Evolutionary conservation across 768 basidiomycete species (phyloP).

Genomic region (Tylopilus rubrobrunneus): DNA sequence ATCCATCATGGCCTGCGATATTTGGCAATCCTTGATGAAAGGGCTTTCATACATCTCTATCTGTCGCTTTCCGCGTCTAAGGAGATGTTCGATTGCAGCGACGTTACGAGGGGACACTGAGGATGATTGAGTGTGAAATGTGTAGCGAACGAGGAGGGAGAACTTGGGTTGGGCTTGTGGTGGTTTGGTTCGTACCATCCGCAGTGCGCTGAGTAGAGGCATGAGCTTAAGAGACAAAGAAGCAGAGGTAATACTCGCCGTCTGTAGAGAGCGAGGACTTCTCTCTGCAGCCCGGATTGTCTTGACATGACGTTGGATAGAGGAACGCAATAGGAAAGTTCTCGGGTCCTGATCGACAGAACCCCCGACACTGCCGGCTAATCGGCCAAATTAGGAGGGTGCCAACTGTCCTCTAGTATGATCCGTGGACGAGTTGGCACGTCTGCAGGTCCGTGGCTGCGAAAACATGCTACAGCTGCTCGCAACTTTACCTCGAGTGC

Average conservation of each 20-base stretch:
- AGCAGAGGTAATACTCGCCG: slow-evolving; percentile 35
- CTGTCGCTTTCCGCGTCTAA: slow-evolving; percentile 66
- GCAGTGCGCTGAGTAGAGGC: slow-evolving; percentile 55
- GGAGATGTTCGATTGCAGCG: slow-evolving; percentile 66
- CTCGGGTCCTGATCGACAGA: slow-evolving; percentile 4
- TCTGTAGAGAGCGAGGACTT: slow-evolving; percentile 51
- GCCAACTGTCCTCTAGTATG: slow-evolving; percentile 12
- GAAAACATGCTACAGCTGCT: not conserved
- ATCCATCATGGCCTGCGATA: slow-evolving; percentile 64
- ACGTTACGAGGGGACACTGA: slow-evolving; percentile 63
- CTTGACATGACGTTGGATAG: not conserved
- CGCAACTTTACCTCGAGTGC: slow-evolving; percentile 14
- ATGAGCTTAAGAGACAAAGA: slow-evolving; percentile 4
- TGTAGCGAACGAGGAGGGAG: slow-evolving; percentile 61
- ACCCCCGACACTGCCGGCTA: slow-evolving; percentile 24
- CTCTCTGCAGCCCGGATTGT: slow-evolving; percentile 49
- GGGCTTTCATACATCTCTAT: slow-evolving; percentile 65
- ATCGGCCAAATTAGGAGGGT: slow-evolving; percentile 1
- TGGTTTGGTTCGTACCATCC: slow-evolving; percentile 72
- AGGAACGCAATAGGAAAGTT: not conserved
- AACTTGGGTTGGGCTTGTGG: slow-evolving; percentile 57
- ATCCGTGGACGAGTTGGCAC: slow-evolving; percentile 10
- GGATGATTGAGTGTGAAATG: slow-evolving; percentile 61
- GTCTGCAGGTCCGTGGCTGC: slow-evolving; percentile 10
- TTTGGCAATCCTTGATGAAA: slow-evolving; percentile 69